Conservation (phyloP, 2,329 filamentous ascomycete species). For the Trichoderma asperellum region DNA sequence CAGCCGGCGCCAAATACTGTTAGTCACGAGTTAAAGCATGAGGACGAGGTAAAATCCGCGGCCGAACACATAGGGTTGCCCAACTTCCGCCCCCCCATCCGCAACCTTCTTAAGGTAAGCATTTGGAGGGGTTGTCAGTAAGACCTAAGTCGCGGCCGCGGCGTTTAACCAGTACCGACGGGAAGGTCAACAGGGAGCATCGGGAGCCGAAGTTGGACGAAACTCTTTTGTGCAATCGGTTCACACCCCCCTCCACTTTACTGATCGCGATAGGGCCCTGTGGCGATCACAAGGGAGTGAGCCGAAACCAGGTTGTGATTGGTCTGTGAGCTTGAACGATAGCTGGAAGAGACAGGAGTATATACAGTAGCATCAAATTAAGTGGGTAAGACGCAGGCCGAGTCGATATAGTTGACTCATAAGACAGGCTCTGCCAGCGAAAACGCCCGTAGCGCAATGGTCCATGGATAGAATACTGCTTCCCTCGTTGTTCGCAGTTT, state of each 20-base stretch:
- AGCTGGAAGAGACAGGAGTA: not conserved
- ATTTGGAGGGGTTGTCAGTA: not conserved
- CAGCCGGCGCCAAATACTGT: slow-evolving; percentile 5
- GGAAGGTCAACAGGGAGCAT: not conserved
- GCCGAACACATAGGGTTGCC: slow-evolving; percentile 13
- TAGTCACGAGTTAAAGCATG: slow-evolving; percentile 7
- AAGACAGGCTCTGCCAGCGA: not conserved
- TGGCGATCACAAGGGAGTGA: slow-evolving; percentile 23
- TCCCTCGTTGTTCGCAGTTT: not conserved
- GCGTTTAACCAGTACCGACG: slow-evolving; percentile 15
- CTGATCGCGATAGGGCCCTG: slow-evolving; percentile 7
- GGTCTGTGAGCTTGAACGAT: not conserved
- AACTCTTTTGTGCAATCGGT: not conserved
- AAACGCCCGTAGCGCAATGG: not conserved
- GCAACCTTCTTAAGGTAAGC: slow-evolving; percentile 1
- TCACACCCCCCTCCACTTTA: slow-evolving; percentile 20
- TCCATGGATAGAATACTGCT: not conserved
- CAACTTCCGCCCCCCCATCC: slow-evolving; percentile 8
- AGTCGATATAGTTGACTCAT: not conserved
- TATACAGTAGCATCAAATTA: not conserved
- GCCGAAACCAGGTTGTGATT: slow-evolving; percentile 6
- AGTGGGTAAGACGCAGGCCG: not conserved
- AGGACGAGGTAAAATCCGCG: slow-evolving; percentile 2
- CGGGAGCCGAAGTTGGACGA: slow-evolving; percentile 10
- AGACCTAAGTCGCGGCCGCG: slow-evolving; percentile 21